Conservation (phyloP, 768 basidiomycete species). For the Tricholoma bakamatsutake region DNA sequence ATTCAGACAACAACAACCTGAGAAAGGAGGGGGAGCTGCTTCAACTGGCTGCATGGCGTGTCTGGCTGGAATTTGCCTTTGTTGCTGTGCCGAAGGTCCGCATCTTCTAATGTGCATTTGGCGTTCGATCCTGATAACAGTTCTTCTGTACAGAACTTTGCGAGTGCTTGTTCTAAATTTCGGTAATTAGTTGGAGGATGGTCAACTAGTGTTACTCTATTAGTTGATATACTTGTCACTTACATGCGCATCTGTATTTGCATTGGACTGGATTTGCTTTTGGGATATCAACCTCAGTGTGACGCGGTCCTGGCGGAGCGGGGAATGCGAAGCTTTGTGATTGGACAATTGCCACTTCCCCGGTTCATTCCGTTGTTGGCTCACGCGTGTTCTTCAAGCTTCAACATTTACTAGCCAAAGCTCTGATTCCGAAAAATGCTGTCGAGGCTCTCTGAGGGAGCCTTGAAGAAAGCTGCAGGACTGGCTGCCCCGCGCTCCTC, state of each 20-base stretch:
- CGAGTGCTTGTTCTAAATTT: constrained; percentile 58
- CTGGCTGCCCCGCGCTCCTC: constrained; percentile 41
- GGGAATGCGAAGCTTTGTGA: constrained; percentile 23
- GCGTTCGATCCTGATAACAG: neutral
- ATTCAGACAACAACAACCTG: constrained; percentile 44
- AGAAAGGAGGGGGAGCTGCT: constrained; percentile 36
- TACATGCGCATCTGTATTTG: neutral
- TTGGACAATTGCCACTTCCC: constrained; percentile 29
- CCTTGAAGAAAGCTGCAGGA: constrained; percentile 53
- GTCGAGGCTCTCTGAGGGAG: constrained; percentile 74
- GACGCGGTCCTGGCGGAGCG: neutral
- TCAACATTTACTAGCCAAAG: constrained; percentile 31
- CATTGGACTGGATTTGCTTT: neutral
- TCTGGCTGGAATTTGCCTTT: constrained; percentile 55
- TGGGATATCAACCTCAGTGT: constrained; percentile 1
- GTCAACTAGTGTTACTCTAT: neutral
- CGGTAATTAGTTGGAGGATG: neutral
- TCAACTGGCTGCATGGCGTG: constrained; percentile 54
- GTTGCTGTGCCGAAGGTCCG: constrained; percentile 73
- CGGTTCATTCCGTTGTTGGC: constrained; percentile 43
- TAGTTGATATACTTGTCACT: neutral
- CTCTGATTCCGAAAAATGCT: constrained; percentile 55
- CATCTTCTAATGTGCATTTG: constrained; percentile 4
- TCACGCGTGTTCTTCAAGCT: constrained; percentile 32
- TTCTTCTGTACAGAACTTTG: constrained; percentile 49